Conservation (phyloP, 1,139 yeast genomes). For the Suhomyces bokatorum region DNA sequence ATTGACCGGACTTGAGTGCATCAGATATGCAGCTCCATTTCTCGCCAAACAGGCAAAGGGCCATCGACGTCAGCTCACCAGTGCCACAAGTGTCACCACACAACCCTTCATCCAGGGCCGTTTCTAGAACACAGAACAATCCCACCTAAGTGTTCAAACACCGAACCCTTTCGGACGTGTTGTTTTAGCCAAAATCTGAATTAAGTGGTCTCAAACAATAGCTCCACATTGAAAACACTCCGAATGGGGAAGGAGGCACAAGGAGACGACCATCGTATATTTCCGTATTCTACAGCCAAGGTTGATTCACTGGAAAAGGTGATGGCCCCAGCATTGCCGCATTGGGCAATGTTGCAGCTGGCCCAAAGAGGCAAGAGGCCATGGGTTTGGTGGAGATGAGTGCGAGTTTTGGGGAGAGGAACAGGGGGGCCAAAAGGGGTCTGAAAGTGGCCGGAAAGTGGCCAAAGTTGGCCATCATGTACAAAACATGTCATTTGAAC, state of each 20-base stretch:
- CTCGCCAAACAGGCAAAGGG: too few relatives aligned
- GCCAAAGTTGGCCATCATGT: background rate
- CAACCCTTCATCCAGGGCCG: too few relatives aligned
- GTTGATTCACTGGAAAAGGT: background rate
- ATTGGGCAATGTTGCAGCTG: conserved; percentile 5
- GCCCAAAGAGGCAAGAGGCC: background rate
- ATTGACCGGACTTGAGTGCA: too few relatives aligned
- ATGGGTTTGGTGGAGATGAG: too few relatives aligned
- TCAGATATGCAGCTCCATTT: too few relatives aligned
- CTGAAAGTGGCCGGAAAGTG: background rate
- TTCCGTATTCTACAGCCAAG: conserved; percentile 5
- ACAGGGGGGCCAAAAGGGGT: background rate
- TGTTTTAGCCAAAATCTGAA: conserved; percentile 1
- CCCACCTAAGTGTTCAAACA: background rate
- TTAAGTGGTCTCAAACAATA: background rate
- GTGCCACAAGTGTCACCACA: too few relatives aligned
- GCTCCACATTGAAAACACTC: background rate
- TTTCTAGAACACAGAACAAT: too few relatives aligned
- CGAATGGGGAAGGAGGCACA: background rate
- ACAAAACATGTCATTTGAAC: too few relatives aligned
- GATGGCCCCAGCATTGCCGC: background rate
- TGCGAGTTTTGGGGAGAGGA: background rate
- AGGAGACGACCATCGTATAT: conserved; percentile 1
- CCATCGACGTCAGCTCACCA: too few relatives aligned
- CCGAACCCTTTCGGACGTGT: background rate